Base-by-base conservation (phyloP, 192 early-diverging fungal species). In the Coemansia sp. region DNA sequence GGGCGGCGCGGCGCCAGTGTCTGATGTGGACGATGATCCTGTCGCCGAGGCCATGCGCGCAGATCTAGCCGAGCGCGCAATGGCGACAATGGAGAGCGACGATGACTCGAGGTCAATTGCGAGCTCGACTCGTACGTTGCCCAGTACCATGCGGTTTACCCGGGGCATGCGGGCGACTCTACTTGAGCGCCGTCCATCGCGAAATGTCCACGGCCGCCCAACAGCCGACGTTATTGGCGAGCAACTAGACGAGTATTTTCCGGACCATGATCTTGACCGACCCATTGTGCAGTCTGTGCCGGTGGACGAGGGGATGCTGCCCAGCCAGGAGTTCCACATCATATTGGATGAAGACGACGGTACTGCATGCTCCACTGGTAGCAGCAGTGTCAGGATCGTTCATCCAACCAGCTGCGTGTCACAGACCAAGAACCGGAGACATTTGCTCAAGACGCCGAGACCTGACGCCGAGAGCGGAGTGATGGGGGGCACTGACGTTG, bases 251-350 rank as follows among this genome's bases (percentile, higher is more conserved):
- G 69, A 81, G 55, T 90, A 83, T 54, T 85, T 90, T 55, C 87
- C 86, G 21, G 81, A 72, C n/a, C 85, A 88, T 37, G 86, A 90
- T 51, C 60, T 90, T 38, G 88, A 90, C 53, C 72, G 79, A 38
- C 83, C 80, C n/a, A 86, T 88, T 42, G 73, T 85, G 14, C 82
- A 84, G 59, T 45, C 68, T 5, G 60, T 78, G 35, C 56, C 65
- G 0, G 51, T 72, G 6, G 60, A 60, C 22, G 58, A 38, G 14
- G 69, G 50, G 8, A 19, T 46, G 57, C 27, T 65, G 33, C 60
- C 68, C 40, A 53, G 39, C 19, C 45, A 39, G 0, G 62, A 77
- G 60, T 63, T 67, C 30, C 68, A 77, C 42, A 66, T 70, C n/a
- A 66, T 70, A 3, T 11, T 77, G 27, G 63, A 65, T 13, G 74